A percentile compares a stretch with the other conserved stretches of the same genome.
Conservation (phyloP, 116 monocot genomes). For the Posidonia oceanica region DNA sequence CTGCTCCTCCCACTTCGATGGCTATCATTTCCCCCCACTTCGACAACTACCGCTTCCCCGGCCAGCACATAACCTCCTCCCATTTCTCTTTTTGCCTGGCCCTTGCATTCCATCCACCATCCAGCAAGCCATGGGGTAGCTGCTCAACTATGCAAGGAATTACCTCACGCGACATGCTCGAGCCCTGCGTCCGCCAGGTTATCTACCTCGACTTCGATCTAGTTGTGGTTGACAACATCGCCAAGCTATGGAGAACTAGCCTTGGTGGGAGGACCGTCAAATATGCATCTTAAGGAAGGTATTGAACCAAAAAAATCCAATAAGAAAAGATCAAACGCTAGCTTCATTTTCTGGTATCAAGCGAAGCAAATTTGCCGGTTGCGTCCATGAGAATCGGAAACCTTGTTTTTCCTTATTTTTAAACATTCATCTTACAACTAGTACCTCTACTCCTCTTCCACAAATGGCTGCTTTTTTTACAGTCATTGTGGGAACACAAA, state of each 20-base stretch:
- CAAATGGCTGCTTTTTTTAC: no score
- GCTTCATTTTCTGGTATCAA: no score
- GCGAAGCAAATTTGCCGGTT: no score
- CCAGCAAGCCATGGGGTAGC: slow-evolving; percentile 68
- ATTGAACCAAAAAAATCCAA: no score
- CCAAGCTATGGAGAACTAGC: slow-evolving; percentile 50
- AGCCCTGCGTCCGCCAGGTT: slow-evolving; percentile 52
- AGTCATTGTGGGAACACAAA: no score
- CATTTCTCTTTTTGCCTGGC: slow-evolving; percentile 33
- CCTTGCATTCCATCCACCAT: slow-evolving; percentile 41
- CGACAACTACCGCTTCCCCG: slow-evolving; percentile 25
- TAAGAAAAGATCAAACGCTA: no score
- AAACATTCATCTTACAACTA: no score
- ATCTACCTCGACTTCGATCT: slow-evolving; percentile 93
- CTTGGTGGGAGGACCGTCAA: slow-evolving; percentile 29
- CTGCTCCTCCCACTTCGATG: no score
- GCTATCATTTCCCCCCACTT: slow-evolving; percentile 81
- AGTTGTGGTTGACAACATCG: slow-evolving; percentile 67
- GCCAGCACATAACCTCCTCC: not conserved
- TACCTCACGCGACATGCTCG: slow-evolving; percentile 72
- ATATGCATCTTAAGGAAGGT: no score
- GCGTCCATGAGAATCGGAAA: no score
- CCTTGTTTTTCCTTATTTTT: no score
- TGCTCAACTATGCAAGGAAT: slow-evolving; percentile 83
- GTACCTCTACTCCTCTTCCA: no score